phyloP scores from a whole-genome alignment of 306 rosid genomes.

The Neltuma alba region DNA sequence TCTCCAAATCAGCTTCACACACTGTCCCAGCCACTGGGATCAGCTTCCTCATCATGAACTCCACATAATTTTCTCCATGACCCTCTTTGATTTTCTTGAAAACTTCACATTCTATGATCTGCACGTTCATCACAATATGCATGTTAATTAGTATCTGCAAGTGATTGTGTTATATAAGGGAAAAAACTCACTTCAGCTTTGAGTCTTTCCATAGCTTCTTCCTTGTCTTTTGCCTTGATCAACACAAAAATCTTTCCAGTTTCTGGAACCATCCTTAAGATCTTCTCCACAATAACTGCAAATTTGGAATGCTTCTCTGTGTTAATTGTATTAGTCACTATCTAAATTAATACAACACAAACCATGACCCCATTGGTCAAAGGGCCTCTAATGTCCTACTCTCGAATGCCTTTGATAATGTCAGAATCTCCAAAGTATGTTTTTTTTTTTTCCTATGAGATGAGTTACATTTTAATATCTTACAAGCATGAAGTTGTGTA shows the following conservation, averaged over 20 bases:
- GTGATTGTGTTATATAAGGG: no score
- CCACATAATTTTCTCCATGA: conserved; percentile 48
- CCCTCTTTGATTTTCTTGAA: conserved; percentile 45
- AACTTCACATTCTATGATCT: conserved; percentile 54
- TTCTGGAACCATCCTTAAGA: conserved; percentile 54
- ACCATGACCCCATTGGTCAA: no score
- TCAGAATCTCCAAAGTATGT: no score
- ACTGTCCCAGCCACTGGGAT: conserved; percentile 58
- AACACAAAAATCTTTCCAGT: conserved; percentile 55
- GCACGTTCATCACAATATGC: not conserved
- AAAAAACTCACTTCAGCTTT: conserved; percentile 50
- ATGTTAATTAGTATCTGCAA: no score
- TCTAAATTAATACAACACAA: not conserved
- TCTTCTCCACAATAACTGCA: conserved; percentile 59
- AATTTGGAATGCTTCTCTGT: not conserved
- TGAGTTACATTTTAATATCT: no score
- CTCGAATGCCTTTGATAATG: no score
- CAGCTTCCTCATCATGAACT: conserved; percentile 55
- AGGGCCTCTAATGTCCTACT: no score
- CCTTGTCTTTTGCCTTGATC: conserved; percentile 61
- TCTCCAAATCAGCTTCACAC: conserved; percentile 49
- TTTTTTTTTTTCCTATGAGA: no score
- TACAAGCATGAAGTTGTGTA: no score
- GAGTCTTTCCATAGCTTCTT: conserved; percentile 53
- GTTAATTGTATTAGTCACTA: not conserved